Conservation (phyloP, 768 basidiomycete genomes). For the Cystofilobasidium ferigula region DNA sequence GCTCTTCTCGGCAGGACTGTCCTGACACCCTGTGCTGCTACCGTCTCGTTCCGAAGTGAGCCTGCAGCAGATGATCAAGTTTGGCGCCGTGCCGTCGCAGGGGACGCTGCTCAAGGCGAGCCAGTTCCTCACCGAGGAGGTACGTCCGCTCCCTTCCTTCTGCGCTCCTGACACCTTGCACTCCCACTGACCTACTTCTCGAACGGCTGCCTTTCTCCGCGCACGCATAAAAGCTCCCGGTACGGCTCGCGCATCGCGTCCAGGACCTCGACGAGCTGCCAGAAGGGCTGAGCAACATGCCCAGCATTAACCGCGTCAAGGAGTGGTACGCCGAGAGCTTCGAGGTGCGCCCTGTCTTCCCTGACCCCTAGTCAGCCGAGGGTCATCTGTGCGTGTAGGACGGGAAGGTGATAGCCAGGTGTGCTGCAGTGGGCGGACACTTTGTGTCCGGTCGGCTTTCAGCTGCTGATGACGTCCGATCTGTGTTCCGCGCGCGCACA, state of each 20-base stretch:
- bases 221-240: conserved; percentile 72
- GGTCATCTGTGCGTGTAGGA: too few species aligned
- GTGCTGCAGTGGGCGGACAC: too few species aligned
- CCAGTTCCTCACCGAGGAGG: conserved; percentile 67
- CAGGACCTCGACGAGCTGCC: conserved; percentile 92
- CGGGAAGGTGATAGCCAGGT: too few species aligned
- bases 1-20: neutral
- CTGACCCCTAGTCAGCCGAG: neutral
- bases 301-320: conserved; percentile 80
- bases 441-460: neutral
- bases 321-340: conserved; percentile 99
- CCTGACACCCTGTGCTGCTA: neutral
- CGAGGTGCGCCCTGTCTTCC: conserved; percentile 52
- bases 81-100: conserved; percentile 90
- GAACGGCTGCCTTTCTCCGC: neutral
- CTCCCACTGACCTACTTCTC: conserved; percentile 19
- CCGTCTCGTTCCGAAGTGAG: neutral
- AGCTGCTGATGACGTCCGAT: neutral
- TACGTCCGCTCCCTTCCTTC: neutral
- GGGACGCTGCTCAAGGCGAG: conserved; percentile 86
- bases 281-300: conserved; percentile 80
- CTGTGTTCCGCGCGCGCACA: conserved; percentile 34
- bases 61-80: conserved; percentile 85
- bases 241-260: conserved; percentile 87
- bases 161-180: neutral